Base-by-base conservation (phyloP, 164 flowering plant species). In the Aristolochia contorta region DNA sequence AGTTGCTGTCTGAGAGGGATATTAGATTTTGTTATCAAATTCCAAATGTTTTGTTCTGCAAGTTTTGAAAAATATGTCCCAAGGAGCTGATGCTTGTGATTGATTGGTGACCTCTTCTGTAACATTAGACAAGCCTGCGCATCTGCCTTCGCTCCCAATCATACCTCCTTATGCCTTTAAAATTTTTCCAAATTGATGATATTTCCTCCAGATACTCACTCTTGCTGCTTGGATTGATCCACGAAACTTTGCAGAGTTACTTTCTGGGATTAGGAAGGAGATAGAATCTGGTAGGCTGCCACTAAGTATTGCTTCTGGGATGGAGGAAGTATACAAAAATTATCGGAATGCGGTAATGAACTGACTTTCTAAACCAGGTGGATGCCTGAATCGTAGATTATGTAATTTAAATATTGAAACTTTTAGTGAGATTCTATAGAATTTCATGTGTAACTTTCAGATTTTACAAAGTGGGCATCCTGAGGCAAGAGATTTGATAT, bases 321-420 rank as follows among this genome's bases (percentile, higher is more conserved):
- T 94, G 93, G 91, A 84, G 75, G 95, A 83, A 60, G 66, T 94
- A 54, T 90, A 81, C 71, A 74, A 71, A 51, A 88, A 76, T 67
- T 94, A 94, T 65, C 82, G 78, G 60, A 77, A 79, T 76, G 97
- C 99, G 58, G 97, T 94, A 86, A 84, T 56, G 62, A 65, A 56
- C 61, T 62, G 60, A 67, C 51, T 68, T 59, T 37, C 43, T 52
- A 41, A 67, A 50, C 61, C 23, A 21, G 56, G 30, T 63, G 46
- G 64, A 32, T 57, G 46, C 46, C 20, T 57, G 45, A 25, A 43
- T 45, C 43, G 12, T 37, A 37, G 3, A 10, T 37, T 37, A 8
- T 37, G 7, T 27, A 37, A 37, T 51, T 16, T 60, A 13, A 19
- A 41, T 27, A 27, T 27, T 27, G 30, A 27, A 27, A 27, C 30